Base-by-base conservation (phyloP, 805 yeast species). In the Jamesozyma piceae region DNA sequence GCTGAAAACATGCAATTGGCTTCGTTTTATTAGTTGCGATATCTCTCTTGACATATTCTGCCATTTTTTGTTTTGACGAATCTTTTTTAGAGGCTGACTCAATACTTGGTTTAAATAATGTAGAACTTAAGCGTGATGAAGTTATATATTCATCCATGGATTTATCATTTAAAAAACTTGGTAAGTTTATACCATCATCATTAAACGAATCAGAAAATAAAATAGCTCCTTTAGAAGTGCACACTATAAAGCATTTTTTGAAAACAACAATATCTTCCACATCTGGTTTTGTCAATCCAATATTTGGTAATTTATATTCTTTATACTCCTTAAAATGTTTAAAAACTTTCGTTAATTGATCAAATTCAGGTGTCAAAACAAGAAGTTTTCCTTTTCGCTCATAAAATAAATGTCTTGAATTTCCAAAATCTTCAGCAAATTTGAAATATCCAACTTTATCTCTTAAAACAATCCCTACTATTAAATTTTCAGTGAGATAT, bases 181-280 rank as follows among this genome's bases (percentile, higher is more conserved):
- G 71, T 42, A 78, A 65, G 1, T 80, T 74, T 17, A 64, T 64
- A 26, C 77, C 69, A 18, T 73, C 64, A 35, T 75, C 73, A 44
- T 79, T 79, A 40, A 82, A 66, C 4, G 80, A 73, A 50, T 57
- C 62, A 18, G 57, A 55, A 42, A 78, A 66, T 24, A 82, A 71
- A 46, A 82, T 80, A 49, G 81, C 78, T 0, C 89, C 89, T 51
- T 75, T 74, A 15, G 73, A 64, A 0, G 87, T 73, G 52, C 81
- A 83, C 1, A 81, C 73, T 0, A 85, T 77, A 57, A 84, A 72
- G 39, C 84, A 72, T 18, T 77, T 74, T 46, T 78, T 75, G 63
- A 85, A 78, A 2, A 82, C 66, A 0, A 82, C 75, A 17, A 83
- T 63, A 2, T 78, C 80, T 45, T 59, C 67, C 40, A 82, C 72